Conservation (phyloP, 148 eudicot genomes). For the Rhododendron ovatum region DNA sequence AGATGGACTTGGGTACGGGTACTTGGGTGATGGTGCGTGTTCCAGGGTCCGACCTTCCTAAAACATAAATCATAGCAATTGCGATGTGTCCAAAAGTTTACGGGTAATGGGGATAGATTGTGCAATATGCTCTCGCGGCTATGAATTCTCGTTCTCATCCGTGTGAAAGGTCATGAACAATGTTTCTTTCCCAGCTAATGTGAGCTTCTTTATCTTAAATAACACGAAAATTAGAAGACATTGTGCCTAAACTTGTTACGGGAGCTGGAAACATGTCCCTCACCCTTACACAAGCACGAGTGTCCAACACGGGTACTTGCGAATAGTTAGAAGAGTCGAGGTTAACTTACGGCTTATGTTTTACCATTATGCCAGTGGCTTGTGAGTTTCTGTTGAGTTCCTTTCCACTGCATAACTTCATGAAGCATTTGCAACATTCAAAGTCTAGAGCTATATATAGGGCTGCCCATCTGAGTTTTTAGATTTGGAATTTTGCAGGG, state of each 20-base stretch:
- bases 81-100: too few relatives aligned
- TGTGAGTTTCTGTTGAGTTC: not conserved
- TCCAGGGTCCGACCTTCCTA: too few relatives aligned
- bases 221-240: not conserved
- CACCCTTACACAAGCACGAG: too few relatives aligned
- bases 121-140: too few relatives aligned
- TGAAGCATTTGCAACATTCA: not conserved
- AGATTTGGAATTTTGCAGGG: not conserved
- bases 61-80: too few relatives aligned
- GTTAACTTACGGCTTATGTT: not conserved
- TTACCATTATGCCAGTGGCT: not conserved
- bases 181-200: not conserved
- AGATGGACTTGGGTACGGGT: too few relatives aligned
- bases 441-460: not conserved
- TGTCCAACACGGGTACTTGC: too few relatives aligned
- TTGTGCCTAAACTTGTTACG: not conserved
- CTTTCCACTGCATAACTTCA: not conserved
- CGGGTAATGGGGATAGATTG: too few relatives aligned
- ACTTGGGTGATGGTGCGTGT: too few relatives aligned
- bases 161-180: not conserved
- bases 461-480: not conserved
- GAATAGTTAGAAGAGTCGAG: too few relatives aligned
- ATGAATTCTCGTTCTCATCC: not conserved
- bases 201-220: not conserved
- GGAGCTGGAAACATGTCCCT: not conserved